These are phyloP conservation scores for Carex littledalei DNA, from an alignment of 176 grass and related monocot species.

Conservation along the genomic window DNA sequence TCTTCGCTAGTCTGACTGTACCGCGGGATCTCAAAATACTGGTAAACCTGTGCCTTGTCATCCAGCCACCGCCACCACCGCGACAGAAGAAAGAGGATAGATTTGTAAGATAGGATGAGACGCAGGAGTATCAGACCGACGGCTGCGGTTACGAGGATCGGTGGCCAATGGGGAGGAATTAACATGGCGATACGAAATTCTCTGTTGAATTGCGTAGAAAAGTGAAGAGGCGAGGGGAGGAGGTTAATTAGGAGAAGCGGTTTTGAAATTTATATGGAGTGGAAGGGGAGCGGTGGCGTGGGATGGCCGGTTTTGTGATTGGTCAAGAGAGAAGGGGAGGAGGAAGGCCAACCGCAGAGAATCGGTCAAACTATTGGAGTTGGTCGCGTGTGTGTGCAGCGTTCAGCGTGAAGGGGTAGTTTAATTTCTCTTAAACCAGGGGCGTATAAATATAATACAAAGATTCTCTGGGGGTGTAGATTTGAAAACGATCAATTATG, in stretches of 20 bases:
- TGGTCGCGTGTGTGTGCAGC: background rate
- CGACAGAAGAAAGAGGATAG: constrained; percentile 25
- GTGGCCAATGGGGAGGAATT: background rate
- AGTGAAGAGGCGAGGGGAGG: too few species aligned
- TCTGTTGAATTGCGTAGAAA: background rate
- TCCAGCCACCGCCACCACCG: constrained; percentile 56
- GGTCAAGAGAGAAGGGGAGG: background rate
- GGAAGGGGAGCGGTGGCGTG: background rate
- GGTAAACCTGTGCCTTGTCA: constrained; percentile 64
- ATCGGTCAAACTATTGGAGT: background rate
- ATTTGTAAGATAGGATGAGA: constrained; percentile 50
- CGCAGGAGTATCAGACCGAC: constrained; percentile 33
- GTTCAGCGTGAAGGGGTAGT: background rate
- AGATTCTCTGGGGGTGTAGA: too few species aligned
- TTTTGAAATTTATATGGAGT: background rate
- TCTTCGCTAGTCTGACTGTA: constrained; percentile 1
- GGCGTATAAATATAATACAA: background rate
- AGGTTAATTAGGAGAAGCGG: background rate
- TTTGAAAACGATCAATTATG: too few species aligned
- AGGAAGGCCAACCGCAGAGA: background rate
- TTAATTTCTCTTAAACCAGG: background rate
- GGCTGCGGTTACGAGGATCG: background rate
- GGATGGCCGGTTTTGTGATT: background rate
- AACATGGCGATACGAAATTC: background rate
- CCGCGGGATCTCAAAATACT: constrained; percentile 61